Conservation (phyloP, 2,329 filamentous ascomycete genomes). For the Aspergillus neotritici region DNA sequence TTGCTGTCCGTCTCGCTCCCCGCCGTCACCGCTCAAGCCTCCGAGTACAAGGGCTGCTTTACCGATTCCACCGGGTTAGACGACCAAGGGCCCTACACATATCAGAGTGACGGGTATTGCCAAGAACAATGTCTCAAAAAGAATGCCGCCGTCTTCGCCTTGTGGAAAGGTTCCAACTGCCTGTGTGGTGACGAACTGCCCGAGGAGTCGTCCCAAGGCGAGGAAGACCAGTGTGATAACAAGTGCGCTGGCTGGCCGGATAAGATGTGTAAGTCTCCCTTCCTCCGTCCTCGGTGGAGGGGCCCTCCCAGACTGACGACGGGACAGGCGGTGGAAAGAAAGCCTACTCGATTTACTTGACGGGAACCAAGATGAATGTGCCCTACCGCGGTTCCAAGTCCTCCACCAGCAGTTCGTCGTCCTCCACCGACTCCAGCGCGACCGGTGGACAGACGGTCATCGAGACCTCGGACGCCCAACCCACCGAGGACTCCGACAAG, state of each 20-base stretch:
- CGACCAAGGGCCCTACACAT: slow-evolving; percentile 46
- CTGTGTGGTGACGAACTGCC: slow-evolving; percentile 69
- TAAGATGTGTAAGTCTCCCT: slow-evolving; percentile 57
- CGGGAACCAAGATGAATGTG: slow-evolving; percentile 43
- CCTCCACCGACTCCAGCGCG: slow-evolving; percentile 18
- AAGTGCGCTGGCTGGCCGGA: slow-evolving; percentile 58
- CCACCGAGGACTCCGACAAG: slow-evolving; percentile 14
- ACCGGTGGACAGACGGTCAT: slow-evolving; percentile 28
- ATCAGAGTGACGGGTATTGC: slow-evolving; percentile 53
- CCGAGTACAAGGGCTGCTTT: slow-evolving; percentile 47
- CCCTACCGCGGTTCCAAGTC: slow-evolving; percentile 6
- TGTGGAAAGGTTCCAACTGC: slow-evolving; percentile 59
- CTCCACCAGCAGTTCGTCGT: slow-evolving; percentile 21
- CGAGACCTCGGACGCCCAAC: slow-evolving; percentile 29
- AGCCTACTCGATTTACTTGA: slow-evolving; percentile 49
- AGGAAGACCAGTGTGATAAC: slow-evolving; percentile 57
- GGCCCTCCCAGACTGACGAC: slow-evolving; percentile 19
- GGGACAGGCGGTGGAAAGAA: slow-evolving; percentile 53
- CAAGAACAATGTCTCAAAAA: slow-evolving; percentile 45
- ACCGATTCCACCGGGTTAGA: slow-evolving; percentile 42
- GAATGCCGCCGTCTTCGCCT: slow-evolving; percentile 55
- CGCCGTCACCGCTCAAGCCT: slow-evolving; percentile 16
- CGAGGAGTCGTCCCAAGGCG: slow-evolving; percentile 48
- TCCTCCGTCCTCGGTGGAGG: not conserved
- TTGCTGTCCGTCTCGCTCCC: slow-evolving; percentile 20